Conservation (phyloP, 768 basidiomycete species). For the Rickenella mellea region DNA sequence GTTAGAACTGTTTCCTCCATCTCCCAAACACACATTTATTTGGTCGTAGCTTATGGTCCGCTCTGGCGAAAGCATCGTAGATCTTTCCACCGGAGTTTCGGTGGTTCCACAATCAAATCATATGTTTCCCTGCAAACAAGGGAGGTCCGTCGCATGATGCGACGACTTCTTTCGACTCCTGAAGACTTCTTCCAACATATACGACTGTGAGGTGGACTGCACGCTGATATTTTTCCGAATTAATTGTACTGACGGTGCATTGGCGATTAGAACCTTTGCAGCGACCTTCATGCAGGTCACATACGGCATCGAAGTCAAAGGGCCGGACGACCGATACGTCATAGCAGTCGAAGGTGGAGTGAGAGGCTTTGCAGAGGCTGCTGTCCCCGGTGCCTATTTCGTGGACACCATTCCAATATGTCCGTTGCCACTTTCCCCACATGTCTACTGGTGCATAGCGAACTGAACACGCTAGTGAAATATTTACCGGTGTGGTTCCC, state of each 20-base stretch:
- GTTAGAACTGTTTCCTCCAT: constrained; percentile 3
- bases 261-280: constrained; percentile 15
- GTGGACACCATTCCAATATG: constrained; percentile 8
- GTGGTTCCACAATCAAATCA: constrained; percentile 18
- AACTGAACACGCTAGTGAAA: constrained; percentile 1
- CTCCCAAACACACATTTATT: no score
- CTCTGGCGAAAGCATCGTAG: constrained; percentile 29
- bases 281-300: constrained; percentile 26
- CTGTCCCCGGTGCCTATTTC: constrained; percentile 4
- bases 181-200: constrained; percentile 27
- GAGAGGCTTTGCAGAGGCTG: constrained; percentile 4
- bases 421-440: not conserved
- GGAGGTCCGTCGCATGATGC: constrained; percentile 22
- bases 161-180: constrained; percentile 23
- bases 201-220: constrained; percentile 23
- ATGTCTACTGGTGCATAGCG: constrained; percentile 2
- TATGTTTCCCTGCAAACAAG: constrained; percentile 22
- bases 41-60: no score
- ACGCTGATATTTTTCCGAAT: not conserved
- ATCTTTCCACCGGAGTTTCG: constrained; percentile 31
- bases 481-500: constrained; percentile 22
- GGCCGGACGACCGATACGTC: constrained; percentile 27
- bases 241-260: constrained; percentile 6
- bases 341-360: constrained; percentile 17
- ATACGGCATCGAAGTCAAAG: constrained; percentile 30